Evolutionary conservation across 192 early-diverging fungal species (phyloP).

Genomic region (Coemansia javaensis): DNA sequence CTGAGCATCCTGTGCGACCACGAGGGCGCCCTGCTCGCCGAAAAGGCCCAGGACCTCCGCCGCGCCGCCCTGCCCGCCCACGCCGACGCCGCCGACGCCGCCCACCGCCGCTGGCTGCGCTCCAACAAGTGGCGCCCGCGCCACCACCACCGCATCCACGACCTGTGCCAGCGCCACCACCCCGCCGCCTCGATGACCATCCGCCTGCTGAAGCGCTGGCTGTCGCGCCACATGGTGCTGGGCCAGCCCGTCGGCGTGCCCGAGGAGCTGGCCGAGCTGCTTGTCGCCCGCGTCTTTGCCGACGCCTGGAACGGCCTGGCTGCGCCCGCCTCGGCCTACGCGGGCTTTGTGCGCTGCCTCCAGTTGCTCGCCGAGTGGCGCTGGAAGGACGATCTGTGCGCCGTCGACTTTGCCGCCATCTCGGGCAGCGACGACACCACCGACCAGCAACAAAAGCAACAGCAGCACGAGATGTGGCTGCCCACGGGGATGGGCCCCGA

Average conservation of each 20-base stretch:
- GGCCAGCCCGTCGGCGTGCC: constrained; percentile 53
- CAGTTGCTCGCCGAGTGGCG: constrained; percentile 67
- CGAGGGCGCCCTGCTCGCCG: constrained; percentile 61
- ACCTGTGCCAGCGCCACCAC: constrained; percentile 64
- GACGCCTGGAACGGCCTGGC: constrained; percentile 47
- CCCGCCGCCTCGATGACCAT: constrained; percentile 75
- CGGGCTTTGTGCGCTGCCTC: constrained; percentile 75
- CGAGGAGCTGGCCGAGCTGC: constrained; percentile 74
- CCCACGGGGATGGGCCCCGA: constrained; percentile 13
- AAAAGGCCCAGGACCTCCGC: constrained; percentile 42
- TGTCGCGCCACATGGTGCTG: constrained; percentile 75
- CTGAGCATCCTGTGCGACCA: constrained; percentile 68
- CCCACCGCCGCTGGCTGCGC: constrained; percentile 29
- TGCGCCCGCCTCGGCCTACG: constrained; percentile 59
- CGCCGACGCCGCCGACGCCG: constrained; percentile 43
- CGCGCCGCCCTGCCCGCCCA: constrained; percentile 43
- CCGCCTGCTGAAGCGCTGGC: constrained; percentile 87
- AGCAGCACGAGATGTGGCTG: constrained; percentile 15
- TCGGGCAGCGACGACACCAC: constrained; percentile 30
- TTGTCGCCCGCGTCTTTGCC: constrained; percentile 69
- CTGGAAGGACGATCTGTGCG: constrained; percentile 70
- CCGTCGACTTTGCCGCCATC: constrained; percentile 69
- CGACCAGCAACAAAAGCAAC: no score
- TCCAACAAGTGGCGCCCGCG: constrained; percentile 19
- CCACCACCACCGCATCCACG: constrained; percentile 57